A percentile compares a stretch with the other conserved stretches of the same genome.
Conservation (phyloP, 106 monocot genomes). For the Dendrobium nobile region DNA sequence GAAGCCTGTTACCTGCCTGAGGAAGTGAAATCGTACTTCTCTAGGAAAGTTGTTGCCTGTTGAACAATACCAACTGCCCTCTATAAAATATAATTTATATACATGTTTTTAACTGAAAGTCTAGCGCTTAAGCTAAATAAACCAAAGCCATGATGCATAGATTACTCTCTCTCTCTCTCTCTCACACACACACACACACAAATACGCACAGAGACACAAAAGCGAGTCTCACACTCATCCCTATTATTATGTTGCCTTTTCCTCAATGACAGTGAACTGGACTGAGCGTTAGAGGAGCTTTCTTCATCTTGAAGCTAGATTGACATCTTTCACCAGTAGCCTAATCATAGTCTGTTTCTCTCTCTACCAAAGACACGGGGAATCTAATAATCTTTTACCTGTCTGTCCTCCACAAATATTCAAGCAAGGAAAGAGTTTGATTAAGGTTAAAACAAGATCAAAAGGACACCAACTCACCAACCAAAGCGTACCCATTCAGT, state of each 20-base stretch:
- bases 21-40: background rate
- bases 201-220: background rate
- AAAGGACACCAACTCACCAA: background rate
- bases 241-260: slow-evolving; percentile 7
- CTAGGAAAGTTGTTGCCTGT: background rate
- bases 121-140: background rate
- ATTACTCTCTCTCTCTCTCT: slow-evolving; percentile 4
- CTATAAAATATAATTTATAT: background rate
- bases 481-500: slow-evolving; percentile 1
- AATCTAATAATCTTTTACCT: background rate
- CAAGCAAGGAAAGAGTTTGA: background rate
- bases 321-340: slow-evolving; percentile 6
- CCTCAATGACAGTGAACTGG: background rate
- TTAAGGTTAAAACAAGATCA: slow-evolving; percentile 1
- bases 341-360: background rate
- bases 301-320: slow-evolving; percentile 9
- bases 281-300: background rate
- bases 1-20: background rate
- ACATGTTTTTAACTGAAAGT: background rate
- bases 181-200: background rate
- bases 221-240: background rate
- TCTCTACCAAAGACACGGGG: background rate
- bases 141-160: background rate
- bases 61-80: background rate
- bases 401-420: background rate